Base-by-base conservation (phyloP, 768 basidiomycete species). In the Mrakia frigida region DNA sequence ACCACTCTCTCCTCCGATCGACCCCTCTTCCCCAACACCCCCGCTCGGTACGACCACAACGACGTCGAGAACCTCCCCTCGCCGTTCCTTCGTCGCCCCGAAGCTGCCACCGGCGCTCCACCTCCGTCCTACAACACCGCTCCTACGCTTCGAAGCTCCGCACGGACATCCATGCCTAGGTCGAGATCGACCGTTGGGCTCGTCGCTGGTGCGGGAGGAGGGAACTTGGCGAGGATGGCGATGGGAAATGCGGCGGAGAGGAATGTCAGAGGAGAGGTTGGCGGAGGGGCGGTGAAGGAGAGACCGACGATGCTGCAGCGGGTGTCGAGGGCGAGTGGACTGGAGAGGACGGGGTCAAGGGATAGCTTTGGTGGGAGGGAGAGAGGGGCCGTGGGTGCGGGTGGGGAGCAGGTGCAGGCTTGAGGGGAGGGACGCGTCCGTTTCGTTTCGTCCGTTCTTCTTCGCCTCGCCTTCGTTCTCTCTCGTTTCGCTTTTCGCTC, bases 1-100 rank as follows among this genome's bases (percentile, higher is more conserved):
- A 37, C 67, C 18, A 21, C 73, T 56, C 33, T 63, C 35, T 52
- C 73, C n/a, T 21, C 67, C 18, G 67, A 60, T 18, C 33, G 31
- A 3, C 56, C 65, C n/a, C 70, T 70, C 28, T 69, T 60, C 37
- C 77, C 73, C 31, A 70, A 68, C 52, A 70, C 77, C 11, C 77
- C 77, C 7, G 77, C 77, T 18, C 59, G 65, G 1, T 78, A 73
- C 37, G 73, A 74, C 68, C 63, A 37, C 6, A 74, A 77, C 52
- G 74, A 78, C 46, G 16, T 31, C 35, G 77, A 73, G 63, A 74
- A 78, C 31, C 53, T 74, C 0, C 77, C 77, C 0, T 78, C 77
- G 31, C 77, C 77, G 2, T 78, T 78, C 56, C 73, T 78, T 23
- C 65, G 68, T 16, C 50, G 63, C 43, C 33, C 37, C 63, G 53